These are phyloP conservation scores for Russula abietina DNA, from an alignment of 768 basidiomycete species.

Conservation along the genomic window DNA sequence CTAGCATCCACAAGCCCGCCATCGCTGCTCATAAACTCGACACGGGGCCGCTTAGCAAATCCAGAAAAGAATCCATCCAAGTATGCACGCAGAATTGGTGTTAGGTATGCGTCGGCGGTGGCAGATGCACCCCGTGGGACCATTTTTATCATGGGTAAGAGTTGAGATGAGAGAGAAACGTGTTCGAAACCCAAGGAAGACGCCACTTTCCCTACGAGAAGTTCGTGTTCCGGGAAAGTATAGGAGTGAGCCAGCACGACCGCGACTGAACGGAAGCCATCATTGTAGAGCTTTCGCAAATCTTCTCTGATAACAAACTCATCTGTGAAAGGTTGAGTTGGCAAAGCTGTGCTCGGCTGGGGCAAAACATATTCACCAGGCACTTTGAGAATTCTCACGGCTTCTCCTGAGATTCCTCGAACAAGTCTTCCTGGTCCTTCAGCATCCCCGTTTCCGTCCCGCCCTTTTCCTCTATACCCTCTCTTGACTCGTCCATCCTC, in stretches of 20 bases:
- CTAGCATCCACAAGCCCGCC: slow-evolving; percentile 74
- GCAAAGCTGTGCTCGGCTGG: slow-evolving; percentile 3
- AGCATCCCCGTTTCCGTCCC: slow-evolving; percentile 63
- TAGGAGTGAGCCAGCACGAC: slow-evolving; percentile 90
- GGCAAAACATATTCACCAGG: slow-evolving; percentile 45
- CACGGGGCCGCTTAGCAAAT: slow-evolving; percentile 69
- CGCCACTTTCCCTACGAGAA: slow-evolving; percentile 63
- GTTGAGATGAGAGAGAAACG: slow-evolving; percentile 78
- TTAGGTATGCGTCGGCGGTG: slow-evolving; percentile 93
- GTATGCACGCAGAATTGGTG: slow-evolving; percentile 78
- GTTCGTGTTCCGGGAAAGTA: slow-evolving; percentile 85
- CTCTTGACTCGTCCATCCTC: slow-evolving; percentile 58
- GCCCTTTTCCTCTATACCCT: slow-evolving; percentile 71
- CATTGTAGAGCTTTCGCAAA: slow-evolving; percentile 62
- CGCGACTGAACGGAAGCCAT: slow-evolving; percentile 85
- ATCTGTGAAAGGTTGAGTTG: slow-evolving; percentile 38
- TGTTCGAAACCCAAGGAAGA: slow-evolving; percentile 81
- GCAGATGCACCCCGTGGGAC: slow-evolving; percentile 89
- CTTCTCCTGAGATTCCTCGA: slow-evolving; percentile 79
- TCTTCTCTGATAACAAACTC: slow-evolving; percentile 47
- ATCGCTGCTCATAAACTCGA: slow-evolving; percentile 96
- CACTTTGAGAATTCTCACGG: slow-evolving; percentile 72
- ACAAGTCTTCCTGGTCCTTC: slow-evolving; percentile 81
- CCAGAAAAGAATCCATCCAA: slow-evolving; percentile 88
- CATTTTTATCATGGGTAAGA: slow-evolving; percentile 95